Evolutionary conservation across 2,329 filamentous ascomycete species (phyloP).

Genomic region (Diplodia scrobiculata): DNA sequence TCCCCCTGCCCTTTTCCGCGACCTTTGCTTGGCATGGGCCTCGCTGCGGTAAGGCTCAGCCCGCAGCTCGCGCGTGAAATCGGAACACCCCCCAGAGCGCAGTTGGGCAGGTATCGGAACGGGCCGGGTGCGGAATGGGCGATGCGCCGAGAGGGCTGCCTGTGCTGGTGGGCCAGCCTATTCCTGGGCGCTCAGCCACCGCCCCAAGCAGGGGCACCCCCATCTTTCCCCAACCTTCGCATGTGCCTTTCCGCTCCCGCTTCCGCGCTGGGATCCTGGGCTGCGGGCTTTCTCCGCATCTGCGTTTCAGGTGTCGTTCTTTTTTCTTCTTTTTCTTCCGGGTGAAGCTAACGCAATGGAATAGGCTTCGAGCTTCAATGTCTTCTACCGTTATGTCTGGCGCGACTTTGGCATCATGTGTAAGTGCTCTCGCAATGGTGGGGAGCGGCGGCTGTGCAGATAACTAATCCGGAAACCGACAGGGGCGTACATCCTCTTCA

Average conservation of each 20-base stretch:
- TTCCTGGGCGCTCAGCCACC: constrained; percentile 12
- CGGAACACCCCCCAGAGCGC: constrained; percentile 8
- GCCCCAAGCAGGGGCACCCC: constrained; percentile 3
- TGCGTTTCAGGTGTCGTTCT: background rate
- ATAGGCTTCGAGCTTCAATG: constrained; percentile 55
- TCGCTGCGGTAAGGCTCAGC: constrained; percentile 6
- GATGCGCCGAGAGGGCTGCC: constrained; percentile 12
- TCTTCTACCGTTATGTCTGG: constrained; percentile 65
- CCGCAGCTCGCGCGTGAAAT: constrained; percentile 14
- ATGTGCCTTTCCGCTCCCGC: constrained; percentile 12
- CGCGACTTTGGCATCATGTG: constrained; percentile 67
- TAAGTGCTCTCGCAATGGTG: constrained; percentile 29
- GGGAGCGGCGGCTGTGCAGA: constrained; percentile 1
- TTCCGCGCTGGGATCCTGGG: background rate
- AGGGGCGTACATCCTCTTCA: constrained; percentile 63
- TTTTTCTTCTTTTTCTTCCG: background rate
- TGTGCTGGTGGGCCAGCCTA: background rate
- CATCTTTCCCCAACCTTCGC: constrained; percentile 14
- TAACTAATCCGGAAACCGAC: background rate
- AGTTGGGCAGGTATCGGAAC: constrained; percentile 16
- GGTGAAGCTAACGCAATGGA: background rate
- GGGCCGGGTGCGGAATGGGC: constrained; percentile 27
- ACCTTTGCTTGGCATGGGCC: constrained; percentile 2
- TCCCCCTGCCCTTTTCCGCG: constrained; percentile 16
- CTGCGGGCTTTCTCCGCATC: background rate